Conservation (phyloP, 495 filamentous ascomycete genomes). For the Penicillium roqueforti region DNA sequence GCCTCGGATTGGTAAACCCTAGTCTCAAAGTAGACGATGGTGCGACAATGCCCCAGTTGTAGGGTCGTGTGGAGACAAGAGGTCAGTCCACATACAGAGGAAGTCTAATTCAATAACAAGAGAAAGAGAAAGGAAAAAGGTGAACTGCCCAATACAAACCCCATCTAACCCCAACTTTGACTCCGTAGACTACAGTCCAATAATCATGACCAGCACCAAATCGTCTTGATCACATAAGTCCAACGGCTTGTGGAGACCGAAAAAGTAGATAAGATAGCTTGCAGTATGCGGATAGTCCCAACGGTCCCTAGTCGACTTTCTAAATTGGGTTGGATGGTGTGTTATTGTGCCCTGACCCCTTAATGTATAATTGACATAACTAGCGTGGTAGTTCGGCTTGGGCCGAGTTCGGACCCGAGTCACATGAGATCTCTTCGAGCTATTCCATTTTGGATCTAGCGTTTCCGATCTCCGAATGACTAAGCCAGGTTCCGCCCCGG, state of each 20-base stretch:
- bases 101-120: neutral
- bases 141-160: neutral
- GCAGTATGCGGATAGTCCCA: neutral
- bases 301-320: neutral
- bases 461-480: constrained; percentile 11
- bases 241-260: constrained; percentile 18
- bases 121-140: neutral
- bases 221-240: constrained; percentile 9
- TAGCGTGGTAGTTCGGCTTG: constrained; percentile 4
- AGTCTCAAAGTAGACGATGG: constrained; percentile 17
- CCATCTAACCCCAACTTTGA: neutral
- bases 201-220: neutral
- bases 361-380: neutral
- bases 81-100: constrained; percentile 14
- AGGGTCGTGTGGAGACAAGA: constrained; percentile 7
- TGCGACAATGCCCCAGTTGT: constrained; percentile 17
- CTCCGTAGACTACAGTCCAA: neutral
- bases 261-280: neutral
- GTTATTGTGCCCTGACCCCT: neutral
- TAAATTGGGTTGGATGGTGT: neutral
- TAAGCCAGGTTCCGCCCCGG: neutral
- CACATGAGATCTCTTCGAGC: constrained; percentile 1
- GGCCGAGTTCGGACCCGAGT: constrained; percentile 1
- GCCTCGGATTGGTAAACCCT: too few relatives aligned
- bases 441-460: neutral